Conservation (phyloP, 257 asterid species). For the Sherardia arvensis region DNA sequence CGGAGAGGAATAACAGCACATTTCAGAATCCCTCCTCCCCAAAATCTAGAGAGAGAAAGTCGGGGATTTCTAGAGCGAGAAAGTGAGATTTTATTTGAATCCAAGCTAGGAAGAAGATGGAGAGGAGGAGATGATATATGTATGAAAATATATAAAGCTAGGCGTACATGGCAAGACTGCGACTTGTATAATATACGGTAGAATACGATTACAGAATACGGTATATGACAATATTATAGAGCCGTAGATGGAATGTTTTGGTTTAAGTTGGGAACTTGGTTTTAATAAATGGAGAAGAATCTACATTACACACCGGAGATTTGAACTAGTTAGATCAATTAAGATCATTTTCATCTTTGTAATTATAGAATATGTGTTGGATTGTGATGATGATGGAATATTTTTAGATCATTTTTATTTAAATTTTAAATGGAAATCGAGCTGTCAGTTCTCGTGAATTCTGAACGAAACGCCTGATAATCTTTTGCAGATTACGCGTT, state of each 20-base stretch:
- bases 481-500: no score
- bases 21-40: not conserved
- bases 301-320: no score
- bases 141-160: not conserved
- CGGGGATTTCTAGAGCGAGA: not conserved
- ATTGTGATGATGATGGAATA: not conserved
- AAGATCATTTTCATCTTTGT: not conserved
- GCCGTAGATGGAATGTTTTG: not conserved
- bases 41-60: not conserved
- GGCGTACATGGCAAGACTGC: conserved; percentile 42
- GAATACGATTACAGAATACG: not conserved
- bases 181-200: no score
- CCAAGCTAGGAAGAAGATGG: not conserved
- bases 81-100: conserved; percentile 6
- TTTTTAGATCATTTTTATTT: not conserved
- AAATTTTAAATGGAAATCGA: no score
- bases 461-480: no score
- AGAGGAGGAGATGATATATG: not conserved
- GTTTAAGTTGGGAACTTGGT: not conserved
- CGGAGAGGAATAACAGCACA: not conserved
- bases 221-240: no score
- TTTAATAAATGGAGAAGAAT: no score
- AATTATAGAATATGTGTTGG: not conserved
- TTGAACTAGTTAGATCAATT: not conserved
- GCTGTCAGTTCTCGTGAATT: no score